Evolutionary conservation across 2,329 filamentous ascomycete genomes (phyloP), one percentile per base, ranked within the genome.

Genomic region (Pestalotiopsis sp.): DNA sequence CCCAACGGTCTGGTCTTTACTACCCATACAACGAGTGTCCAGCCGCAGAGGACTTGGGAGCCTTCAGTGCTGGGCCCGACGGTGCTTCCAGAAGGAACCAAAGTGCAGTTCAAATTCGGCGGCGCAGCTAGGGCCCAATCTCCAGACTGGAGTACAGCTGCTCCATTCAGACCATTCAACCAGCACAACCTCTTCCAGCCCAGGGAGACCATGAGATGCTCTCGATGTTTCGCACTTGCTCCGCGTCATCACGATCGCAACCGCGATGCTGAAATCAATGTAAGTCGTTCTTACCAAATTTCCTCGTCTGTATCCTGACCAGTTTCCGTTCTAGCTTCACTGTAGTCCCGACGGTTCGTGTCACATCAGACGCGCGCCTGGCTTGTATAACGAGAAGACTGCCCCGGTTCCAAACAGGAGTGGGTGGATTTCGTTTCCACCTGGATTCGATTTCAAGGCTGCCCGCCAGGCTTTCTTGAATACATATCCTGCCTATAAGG

Each of bases 401-500:
- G 52, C 45, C 4, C 6, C 11, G 2, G 38, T 70, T 45, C 72
- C 72, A 20, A 73, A 73, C 57, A 70, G 58, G n/a, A 73, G 72
- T 36, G 72, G 71, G 13, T 73, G 72, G 72, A 71, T 70, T 61
- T 17, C 14, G 23, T 62, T 62, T 11, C 59, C 59, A 20, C n/a
- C 31, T 4, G 59, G 36, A 1, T 62, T 62, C n/a, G 63, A 72
- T 65, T 72, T 72, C 17, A 57, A 23, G 5, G 36, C 36, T 36
- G 68, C 68, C 9, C 71, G 68, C 38, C 49, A 41, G 11, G 27
- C 59, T 1, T 73, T 73, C 58, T 23, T 70, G 40, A 41, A 13
- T 1, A 23, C 49, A 4, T 72, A 70, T 38, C 71, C 71, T 12
- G 70, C 68, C 4, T 73, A 73, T 9, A 41, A 23, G 23, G 12